A percentile compares a stretch with the other conserved stretches of the same genome.
These are phyloP conservation scores for Apiotrichum mycotoxinovorans DNA, from an alignment of 1,284 basidiomycete species.

Conservation along the genomic window DNA sequence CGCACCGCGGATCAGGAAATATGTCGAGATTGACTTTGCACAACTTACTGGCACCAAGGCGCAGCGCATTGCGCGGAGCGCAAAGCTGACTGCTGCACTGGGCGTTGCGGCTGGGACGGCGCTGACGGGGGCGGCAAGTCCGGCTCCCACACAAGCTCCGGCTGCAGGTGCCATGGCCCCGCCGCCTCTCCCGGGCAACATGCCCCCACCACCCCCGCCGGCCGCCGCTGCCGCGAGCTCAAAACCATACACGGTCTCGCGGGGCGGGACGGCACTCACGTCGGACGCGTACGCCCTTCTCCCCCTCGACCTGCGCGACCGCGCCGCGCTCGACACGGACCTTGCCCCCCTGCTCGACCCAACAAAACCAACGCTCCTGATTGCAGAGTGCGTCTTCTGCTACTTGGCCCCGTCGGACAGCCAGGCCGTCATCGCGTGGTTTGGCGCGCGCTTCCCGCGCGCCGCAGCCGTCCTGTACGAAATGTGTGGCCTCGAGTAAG, in stretches of 20 bases:
- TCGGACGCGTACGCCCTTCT: constrained; percentile 69
- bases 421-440: constrained; percentile 67
- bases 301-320: constrained; percentile 66
- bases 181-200: no score
- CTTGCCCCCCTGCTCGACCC: constrained; percentile 58
- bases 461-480: constrained; percentile 67
- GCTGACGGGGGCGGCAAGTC: not conserved
- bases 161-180: not conserved
- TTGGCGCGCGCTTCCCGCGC: constrained; percentile 57
- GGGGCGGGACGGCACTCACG: constrained; percentile 66
- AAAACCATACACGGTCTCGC: constrained; percentile 35
- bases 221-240: no score
- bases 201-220: no score
- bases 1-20: constrained; percentile 42
- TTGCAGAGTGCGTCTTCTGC: constrained; percentile 89
- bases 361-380: constrained; percentile 67
- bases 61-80: constrained; percentile 70
- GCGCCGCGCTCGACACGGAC: constrained; percentile 7
- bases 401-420: constrained; percentile 70
- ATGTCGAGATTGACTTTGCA: constrained; percentile 87
- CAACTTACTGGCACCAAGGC: constrained; percentile 80
- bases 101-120: not conserved
- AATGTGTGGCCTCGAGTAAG: constrained; percentile 71
- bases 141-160: not conserved
- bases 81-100: constrained; percentile 54